Percentiles rank a stretch among this genome's conserved stretches.
phyloP scores from a whole-genome alignment of 2,329 filamentous ascomycete species.

The Trichoderma guizhouense region DNA sequence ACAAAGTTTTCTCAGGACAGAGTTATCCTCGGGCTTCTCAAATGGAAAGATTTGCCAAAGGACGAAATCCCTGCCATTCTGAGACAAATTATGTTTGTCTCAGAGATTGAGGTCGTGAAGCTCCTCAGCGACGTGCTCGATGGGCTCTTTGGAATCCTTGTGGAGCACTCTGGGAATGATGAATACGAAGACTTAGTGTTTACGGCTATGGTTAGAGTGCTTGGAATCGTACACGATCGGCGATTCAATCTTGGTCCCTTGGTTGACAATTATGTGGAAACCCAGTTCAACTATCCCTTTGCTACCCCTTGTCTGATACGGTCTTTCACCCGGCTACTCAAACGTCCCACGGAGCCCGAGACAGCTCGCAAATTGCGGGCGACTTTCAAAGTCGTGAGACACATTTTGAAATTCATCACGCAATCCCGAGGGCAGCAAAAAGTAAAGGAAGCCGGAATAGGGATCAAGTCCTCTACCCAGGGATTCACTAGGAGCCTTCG shows the following conservation, averaged over 20 bases:
- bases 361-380: slow-evolving; percentile 80
- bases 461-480: slow-evolving; percentile 70
- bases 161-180: slow-evolving; percentile 86
- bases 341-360: slow-evolving; percentile 77
- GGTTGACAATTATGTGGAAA: slow-evolving; percentile 87
- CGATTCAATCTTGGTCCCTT: slow-evolving; percentile 88
- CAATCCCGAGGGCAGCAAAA: slow-evolving; percentile 83
- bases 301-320: slow-evolving; percentile 83
- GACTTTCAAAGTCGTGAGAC: slow-evolving; percentile 90
- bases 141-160: slow-evolving; percentile 83
- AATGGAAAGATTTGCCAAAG: slow-evolving; percentile 75
- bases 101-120: slow-evolving; percentile 97
- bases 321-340: slow-evolving; percentile 79
- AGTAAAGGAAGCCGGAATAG: slow-evolving; percentile 82
- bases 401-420: slow-evolving; percentile 92
- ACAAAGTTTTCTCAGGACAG: slow-evolving; percentile 93
- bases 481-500: slow-evolving; percentile 80
- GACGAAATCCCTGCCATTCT: slow-evolving; percentile 71
- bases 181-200: slow-evolving; percentile 93
- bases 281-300: slow-evolving; percentile 87
- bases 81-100: slow-evolving; percentile 84
- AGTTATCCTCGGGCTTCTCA: slow-evolving; percentile 75
- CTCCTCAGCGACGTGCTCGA: slow-evolving; percentile 85
- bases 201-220: slow-evolving; percentile 79
- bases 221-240: slow-evolving; percentile 91